Percentiles rank a stretch among this genome's conserved stretches.
These are phyloP conservation scores for Paraphoma chrysanthemicola DNA, from an alignment of 2,329 filamentous ascomycete species.

Conservation along the genomic window DNA sequence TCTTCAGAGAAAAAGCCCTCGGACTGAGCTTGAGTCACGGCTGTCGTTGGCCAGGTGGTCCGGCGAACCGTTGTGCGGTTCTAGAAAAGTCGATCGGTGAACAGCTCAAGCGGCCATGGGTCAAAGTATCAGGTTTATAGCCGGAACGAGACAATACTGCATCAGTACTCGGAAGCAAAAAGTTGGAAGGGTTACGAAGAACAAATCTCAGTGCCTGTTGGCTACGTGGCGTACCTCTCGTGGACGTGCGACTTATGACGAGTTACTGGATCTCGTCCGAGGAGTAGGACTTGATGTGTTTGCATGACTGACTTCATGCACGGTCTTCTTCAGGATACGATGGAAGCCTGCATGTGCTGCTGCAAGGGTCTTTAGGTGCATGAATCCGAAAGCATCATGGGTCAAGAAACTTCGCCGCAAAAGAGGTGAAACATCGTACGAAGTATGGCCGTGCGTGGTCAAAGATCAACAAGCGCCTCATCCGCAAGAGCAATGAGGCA, in stretches of 20 bases:
- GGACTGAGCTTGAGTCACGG: not conserved
- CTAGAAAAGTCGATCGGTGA: constrained; percentile 1
- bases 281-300: not conserved
- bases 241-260: not conserved
- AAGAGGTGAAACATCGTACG: constrained; percentile 18
- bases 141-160: constrained; percentile 9
- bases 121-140: constrained; percentile 26
- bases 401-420: constrained; percentile 1
- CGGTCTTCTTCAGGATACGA: not conserved
- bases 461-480: constrained; percentile 7
- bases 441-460: too few relatives aligned
- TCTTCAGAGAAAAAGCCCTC: too few relatives aligned
- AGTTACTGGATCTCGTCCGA: not conserved
- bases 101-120: constrained; percentile 7
- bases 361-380: constrained; percentile 3
- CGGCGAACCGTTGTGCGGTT: not conserved
- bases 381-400: constrained; percentile 4
- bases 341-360: not conserved
- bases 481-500: not conserved
- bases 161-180: not conserved
- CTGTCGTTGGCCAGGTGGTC: not conserved
- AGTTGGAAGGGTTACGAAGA: not conserved
- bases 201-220: not conserved
- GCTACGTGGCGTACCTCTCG: constrained; percentile 7
- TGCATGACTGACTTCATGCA: not conserved